These are phyloP conservation scores for Phytopythium aichiense DNA, from an alignment of 352 stramenopile genomes.

Conservation along the genomic window DNA sequence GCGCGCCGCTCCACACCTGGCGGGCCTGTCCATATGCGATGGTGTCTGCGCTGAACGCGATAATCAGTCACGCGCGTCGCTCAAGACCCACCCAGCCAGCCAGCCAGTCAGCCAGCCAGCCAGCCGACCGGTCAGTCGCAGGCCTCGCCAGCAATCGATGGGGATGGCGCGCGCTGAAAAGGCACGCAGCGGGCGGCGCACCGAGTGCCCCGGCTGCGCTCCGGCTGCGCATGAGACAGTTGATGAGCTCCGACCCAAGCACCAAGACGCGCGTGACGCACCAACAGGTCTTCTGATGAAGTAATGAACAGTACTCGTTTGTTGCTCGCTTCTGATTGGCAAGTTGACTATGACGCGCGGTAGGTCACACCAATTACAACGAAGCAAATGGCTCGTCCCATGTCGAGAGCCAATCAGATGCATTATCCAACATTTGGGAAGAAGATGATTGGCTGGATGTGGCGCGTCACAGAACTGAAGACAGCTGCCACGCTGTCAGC, in stretches of 20 bases:
- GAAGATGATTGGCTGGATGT: not conserved
- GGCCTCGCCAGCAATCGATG: constrained; percentile 1
- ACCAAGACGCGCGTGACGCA: constrained; percentile 2
- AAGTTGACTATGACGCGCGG: not conserved
- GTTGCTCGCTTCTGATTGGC: not conserved
- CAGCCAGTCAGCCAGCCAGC: not conserved
- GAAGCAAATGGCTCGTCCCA: constrained; percentile 3
- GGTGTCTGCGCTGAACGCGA: constrained; percentile 4
- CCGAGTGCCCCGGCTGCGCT: not conserved
- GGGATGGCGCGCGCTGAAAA: constrained; percentile 3
- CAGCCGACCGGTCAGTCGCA: not conserved
- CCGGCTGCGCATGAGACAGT: constrained; percentile 7
- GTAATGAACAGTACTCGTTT: not conserved
- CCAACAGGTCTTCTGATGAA: not conserved
- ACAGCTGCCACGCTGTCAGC: not conserved
- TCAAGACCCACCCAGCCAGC: not conserved
- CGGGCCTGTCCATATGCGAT: constrained; percentile 2
- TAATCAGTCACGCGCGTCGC: constrained; percentile 1
- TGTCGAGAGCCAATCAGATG: not conserved
- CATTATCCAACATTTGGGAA: not conserved
- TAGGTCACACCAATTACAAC: constrained; percentile 6
- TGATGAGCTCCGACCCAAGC: constrained; percentile 3
- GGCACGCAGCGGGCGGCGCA: not conserved
- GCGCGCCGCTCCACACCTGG: not conserved
- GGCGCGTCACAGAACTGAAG: constrained; percentile 7